Evolutionary conservation across 257 asterid genomes (phyloP), one percentile per base, ranked within the genome.

Genomic region (Penstemon davidsonii): DNA sequence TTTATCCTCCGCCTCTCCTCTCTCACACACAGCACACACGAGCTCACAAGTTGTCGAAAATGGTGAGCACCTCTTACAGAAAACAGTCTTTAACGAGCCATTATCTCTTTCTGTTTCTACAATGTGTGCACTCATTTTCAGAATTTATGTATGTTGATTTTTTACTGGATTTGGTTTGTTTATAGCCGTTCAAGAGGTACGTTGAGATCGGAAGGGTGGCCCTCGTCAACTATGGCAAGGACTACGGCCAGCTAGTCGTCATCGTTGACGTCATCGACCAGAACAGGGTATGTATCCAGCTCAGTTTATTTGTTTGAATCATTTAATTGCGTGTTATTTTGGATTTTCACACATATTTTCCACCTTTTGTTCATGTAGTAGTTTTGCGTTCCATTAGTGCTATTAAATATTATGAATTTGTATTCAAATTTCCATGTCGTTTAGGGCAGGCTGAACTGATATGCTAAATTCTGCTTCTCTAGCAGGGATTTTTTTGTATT

Each of bases 141-240:
- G 56, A 8, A 7, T 36, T 60, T 8, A 3, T 63, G 69, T 7
- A 39, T 12, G 47, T 57, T 55, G 33, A 39, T 61, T 64, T 37
- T 38, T 65, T 44, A n/a, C 10, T 15, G 50, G 8, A 41, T 52
- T 56, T 67, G 39, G 53, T 47, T 41, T 18, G 5, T 45, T 7
- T 77, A 54, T 62, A 91, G 97, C 96, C 95, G 82, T 91, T 91
- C 93, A 91, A 91, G 90, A 87, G 97, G 81, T 91, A 79, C 77
- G 96, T 91, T 66, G 96, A 91, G 93, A 86, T 88, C 71, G 97
- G 97, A 67, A 81, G 97, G 78, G 97, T 91, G 5, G 97, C 91
- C 33, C 87, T 91, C 19, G 87, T 91, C 79, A 91, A 91, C 79
- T 91, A 84, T 71, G 97, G 96, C 10, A 78, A 91, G 80, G 97